These are phyloP conservation scores for Vitellaria paradoxa DNA, from an alignment of 179 eudicot genomes.

Conservation along the genomic window DNA sequence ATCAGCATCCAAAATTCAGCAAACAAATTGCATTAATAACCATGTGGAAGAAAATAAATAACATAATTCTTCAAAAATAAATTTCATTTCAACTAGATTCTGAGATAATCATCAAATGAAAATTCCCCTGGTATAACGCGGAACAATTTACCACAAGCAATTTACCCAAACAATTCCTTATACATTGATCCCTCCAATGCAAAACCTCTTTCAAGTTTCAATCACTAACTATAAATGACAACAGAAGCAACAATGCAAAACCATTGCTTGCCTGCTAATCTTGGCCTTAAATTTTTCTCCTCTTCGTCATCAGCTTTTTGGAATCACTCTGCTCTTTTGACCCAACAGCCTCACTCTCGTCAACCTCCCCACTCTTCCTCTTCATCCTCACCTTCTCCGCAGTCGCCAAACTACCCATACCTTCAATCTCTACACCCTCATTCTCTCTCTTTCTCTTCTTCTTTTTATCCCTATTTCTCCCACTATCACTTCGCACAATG, in stretches of 20 bases:
- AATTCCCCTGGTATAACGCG: background rate
- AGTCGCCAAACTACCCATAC: constrained; percentile 5
- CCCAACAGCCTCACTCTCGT: constrained; percentile 12
- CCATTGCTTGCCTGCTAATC: background rate
- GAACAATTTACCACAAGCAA: background rate
- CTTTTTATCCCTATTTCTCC: background rate
- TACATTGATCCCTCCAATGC: background rate
- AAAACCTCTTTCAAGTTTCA: background rate
- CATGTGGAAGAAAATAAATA: too few relatives aligned
- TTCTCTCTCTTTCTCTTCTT: constrained; percentile 13
- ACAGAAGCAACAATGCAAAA: background rate
- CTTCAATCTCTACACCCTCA: constrained; percentile 5
- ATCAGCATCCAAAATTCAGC: background rate
- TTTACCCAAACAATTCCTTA: background rate
- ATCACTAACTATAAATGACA: background rate
- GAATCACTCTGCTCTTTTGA: background rate
- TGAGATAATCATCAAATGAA: background rate
- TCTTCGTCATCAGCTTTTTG: constrained; percentile 4
- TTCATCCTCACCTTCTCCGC: constrained; percentile 1
- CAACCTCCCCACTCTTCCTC: constrained; percentile 13
- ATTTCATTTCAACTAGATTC: background rate
- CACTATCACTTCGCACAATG: background rate
- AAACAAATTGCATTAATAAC: background rate
- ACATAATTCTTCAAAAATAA: background rate
- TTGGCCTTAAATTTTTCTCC: background rate